Conservation (phyloP, 352 stramenopile species). For the Thraustochytrium striatum region DNA sequence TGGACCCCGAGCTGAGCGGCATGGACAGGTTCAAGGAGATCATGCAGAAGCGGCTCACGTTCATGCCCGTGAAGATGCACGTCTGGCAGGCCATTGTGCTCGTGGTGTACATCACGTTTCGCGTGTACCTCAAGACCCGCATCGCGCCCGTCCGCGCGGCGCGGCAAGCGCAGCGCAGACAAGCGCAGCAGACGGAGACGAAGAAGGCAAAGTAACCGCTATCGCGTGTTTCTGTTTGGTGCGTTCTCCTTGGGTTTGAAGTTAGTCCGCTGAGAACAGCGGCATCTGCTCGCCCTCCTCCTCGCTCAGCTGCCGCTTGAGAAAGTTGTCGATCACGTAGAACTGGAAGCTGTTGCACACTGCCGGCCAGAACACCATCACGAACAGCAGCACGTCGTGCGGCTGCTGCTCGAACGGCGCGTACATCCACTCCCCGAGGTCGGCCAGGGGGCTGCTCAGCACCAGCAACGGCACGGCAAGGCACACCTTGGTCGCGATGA, state of each 20-base stretch:
- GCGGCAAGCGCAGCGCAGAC: neutral
- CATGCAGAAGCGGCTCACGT: neutral
- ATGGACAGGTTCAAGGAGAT: slow-evolving; percentile 27
- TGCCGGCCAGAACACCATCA: slow-evolving; percentile 37
- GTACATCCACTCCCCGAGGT: neutral
- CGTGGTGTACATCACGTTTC: neutral
- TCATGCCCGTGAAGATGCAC: slow-evolving; percentile 1
- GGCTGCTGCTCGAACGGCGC: slow-evolving; percentile 2
- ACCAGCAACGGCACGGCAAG: neutral
- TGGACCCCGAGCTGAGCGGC: slow-evolving; percentile 17
- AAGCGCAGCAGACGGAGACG: neutral
- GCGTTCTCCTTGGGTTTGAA: too few species aligned
- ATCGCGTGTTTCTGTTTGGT: too few species aligned
- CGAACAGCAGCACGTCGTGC: slow-evolving; percentile 17
- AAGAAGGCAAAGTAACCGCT: slow-evolving; percentile 1
- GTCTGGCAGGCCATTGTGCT: slow-evolving; percentile 1
- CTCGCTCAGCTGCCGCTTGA: slow-evolving; percentile 3
- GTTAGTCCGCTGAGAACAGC: too few species aligned
- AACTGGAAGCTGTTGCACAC: slow-evolving; percentile 47
- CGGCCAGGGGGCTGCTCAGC: neutral
- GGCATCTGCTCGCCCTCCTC: too few species aligned
- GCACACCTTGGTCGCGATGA: neutral
- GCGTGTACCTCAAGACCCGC: neutral
- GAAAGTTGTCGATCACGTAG: slow-evolving; percentile 30
- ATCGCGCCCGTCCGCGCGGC: neutral